These are phyloP conservation scores for Draba incana DNA, from an alignment of 345 rosid species.

Conservation along the genomic window DNA sequence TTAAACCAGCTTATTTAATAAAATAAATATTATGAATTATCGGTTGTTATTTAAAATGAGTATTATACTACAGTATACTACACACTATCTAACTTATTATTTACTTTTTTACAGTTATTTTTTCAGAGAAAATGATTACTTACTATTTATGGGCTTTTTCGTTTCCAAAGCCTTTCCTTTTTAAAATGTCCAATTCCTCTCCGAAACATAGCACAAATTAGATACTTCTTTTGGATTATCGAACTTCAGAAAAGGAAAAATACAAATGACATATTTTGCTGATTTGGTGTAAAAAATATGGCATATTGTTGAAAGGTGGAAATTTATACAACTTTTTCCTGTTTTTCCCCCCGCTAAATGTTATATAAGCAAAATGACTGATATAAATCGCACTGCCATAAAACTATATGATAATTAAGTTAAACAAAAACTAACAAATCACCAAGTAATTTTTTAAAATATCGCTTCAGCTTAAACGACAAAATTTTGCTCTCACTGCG, in stretches of 20 bases:
- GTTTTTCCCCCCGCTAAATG: no score
- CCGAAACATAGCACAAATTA: not conserved
- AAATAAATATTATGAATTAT: not conserved
- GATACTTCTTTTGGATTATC: not conserved
- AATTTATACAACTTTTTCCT: not conserved
- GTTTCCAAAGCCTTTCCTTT: not conserved
- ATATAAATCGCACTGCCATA: not conserved
- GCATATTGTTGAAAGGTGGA: no score
- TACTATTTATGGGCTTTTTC: slow-evolving; percentile 1
- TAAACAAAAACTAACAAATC: not conserved
- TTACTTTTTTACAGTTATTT: no score
- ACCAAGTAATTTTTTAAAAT: not conserved
- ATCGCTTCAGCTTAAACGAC: not conserved
- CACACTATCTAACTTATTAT: no score
- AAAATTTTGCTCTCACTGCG: no score
- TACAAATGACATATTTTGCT: no score
- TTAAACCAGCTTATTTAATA: not conserved
- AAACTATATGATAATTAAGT: not conserved
- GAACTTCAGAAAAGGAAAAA: not conserved
- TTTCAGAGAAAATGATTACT: no score
- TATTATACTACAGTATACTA: no score
- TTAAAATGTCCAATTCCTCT: not conserved
- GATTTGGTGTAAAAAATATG: no score
- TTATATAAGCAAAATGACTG: no score
- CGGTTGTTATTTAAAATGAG: no score